Base-by-base conservation (phyloP, 2,329 filamentous ascomycete genomes). In the Paraphoma sp. region DNA sequence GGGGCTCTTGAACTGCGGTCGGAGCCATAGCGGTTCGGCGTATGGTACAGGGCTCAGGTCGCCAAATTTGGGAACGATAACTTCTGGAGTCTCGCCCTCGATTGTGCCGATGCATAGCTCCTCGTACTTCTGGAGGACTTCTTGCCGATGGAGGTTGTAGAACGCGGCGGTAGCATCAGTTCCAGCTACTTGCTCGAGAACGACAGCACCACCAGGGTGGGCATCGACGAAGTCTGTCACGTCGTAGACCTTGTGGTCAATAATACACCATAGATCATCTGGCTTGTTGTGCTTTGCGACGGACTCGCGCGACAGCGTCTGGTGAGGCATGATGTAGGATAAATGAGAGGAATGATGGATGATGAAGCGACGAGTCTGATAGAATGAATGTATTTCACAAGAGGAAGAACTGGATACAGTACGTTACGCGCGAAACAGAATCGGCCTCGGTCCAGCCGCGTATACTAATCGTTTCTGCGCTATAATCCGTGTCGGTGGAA, bases 111-210 rank as follows among this genome's bases (percentile, higher is more conserved):
- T 84, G 76, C 86, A 89, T 16, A 96, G 84, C 68, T 86, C 82
- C 45, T 83, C 79, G 82, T 96, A 96, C 76, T 93, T 93, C 58
- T 87, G 81, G 10, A 96, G 84, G n/a, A 96, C 91, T 78, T 96
- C 92, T 67, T 96, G 92, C 28, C 92, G 84, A 80, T 97, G 93
- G 51, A 97, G 87, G 81, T 96, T 96, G 85, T 96, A 96, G 78
- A 96, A 96, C 54, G 89, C 89, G 36, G 84, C 80, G 1, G 92
- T 96, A 48, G 92, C 91, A 72, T 96, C 92, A 64, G 87, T 84
- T 60, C 92, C 92, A 30, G 90, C 92, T 46, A 94, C 86, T 78
- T 96, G 91, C 51, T 86, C 84, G 38, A 96, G 86, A 23, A 96
- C 92, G 43, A 90, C 87, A 69, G 88, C 87, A 69, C 92, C 92